Evolutionary conservation across 495 filamentous ascomycete genomes (phyloP).

Genomic region (Aspergillus sparsus): DNA sequence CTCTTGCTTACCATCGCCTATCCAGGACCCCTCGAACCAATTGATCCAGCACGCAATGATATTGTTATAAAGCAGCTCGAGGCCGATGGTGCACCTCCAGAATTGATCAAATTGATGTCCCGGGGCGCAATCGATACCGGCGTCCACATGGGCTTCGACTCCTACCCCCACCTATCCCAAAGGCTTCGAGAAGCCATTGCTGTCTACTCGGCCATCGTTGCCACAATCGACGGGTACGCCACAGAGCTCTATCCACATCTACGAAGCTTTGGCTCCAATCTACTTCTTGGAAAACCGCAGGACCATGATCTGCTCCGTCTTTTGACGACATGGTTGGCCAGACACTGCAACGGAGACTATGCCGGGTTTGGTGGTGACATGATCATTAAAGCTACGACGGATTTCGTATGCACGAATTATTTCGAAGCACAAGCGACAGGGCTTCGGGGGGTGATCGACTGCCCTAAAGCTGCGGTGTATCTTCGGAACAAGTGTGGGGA

Average conservation of each 20-base stretch:
- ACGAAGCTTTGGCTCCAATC: background rate
- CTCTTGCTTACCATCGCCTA: background rate
- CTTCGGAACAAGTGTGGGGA: slow-evolving; percentile 5
- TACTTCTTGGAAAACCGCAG: background rate
- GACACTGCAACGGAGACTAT: slow-evolving; percentile 1
- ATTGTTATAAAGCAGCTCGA: background rate
- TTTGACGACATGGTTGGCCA: slow-evolving; percentile 1
- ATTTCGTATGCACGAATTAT: slow-evolving; percentile 2
- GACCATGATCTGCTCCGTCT: background rate
- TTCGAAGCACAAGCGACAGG: slow-evolving; percentile 3
- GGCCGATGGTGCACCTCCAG: background rate
- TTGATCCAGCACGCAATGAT: background rate
- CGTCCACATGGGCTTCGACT: background rate
- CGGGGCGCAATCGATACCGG: background rate
- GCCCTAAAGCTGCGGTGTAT: background rate
- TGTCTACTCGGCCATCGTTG: background rate
- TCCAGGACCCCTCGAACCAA: background rate
- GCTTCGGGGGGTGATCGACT: background rate
- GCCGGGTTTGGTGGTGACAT: slow-evolving; percentile 1
- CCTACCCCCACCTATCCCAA: background rate
- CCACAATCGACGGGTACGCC: background rate
- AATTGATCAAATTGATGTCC: background rate
- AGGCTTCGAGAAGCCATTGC: background rate
- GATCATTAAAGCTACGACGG: slow-evolving; percentile 1
- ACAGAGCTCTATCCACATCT: background rate